Evolutionary conservation across 2,329 filamentous ascomycete genomes (phyloP).

Genomic region (Fusarium irregulare): DNA sequence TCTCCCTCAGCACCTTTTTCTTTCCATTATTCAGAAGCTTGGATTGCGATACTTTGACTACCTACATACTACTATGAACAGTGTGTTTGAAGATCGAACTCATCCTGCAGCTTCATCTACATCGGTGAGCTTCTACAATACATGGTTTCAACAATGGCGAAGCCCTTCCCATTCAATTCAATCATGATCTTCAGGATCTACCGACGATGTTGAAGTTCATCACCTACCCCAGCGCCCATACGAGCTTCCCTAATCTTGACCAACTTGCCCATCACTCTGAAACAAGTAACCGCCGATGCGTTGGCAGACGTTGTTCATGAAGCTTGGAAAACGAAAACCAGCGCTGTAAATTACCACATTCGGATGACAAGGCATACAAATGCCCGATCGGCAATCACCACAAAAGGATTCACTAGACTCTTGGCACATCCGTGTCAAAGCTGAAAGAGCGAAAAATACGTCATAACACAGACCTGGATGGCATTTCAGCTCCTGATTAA

Average conservation of each 20-base stretch:
- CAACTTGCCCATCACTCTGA: fast-evolving
- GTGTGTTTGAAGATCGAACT: too few species aligned
- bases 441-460: background rate
- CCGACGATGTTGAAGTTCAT: background rate
- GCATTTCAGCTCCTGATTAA: background rate
- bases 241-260: background rate
- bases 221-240: too few species aligned
- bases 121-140: too few species aligned
- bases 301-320: background rate
- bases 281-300: background rate
- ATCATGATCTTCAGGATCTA: too few species aligned
- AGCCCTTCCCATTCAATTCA: too few species aligned
- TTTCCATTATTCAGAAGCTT: too few species aligned
- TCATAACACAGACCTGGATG: background rate
- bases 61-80: too few species aligned
- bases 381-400: background rate
- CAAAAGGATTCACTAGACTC: background rate
- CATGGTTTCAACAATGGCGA: too few species aligned
- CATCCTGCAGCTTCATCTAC: too few species aligned
- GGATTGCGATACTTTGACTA: too few species aligned
- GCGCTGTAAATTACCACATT: background rate
- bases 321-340: background rate
- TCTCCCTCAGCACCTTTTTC: too few species aligned
- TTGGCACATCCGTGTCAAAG: background rate
- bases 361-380: background rate